phyloP scores from a whole-genome alignment of 257 asterid genomes.

The Coffea canephora region DNA sequence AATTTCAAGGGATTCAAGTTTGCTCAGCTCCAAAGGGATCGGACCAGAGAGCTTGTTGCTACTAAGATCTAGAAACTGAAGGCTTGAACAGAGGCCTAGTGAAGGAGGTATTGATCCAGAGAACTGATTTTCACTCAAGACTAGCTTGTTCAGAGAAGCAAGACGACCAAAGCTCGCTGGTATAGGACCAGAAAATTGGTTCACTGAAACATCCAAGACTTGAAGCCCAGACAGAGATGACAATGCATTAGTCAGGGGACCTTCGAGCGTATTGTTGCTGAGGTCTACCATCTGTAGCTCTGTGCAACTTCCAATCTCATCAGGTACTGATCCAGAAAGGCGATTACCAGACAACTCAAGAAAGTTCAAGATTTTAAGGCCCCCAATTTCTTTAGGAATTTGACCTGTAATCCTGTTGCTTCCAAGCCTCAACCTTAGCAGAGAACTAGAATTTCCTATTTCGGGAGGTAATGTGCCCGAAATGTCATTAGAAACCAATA shows the following conservation, averaged over 20 bases:
- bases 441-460: conserved; percentile 38
- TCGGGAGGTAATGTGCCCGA: conserved; percentile 40
- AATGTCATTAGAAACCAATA: conserved; percentile 42
- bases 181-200: conserved; percentile 36
- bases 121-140: conserved; percentile 31
- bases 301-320: conserved; percentile 37
- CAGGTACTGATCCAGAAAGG: conserved; percentile 40
- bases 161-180: conserved; percentile 39
- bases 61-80: conserved; percentile 47
- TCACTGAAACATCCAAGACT: conserved; percentile 40
- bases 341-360: conserved; percentile 44
- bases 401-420: conserved; percentile 37
- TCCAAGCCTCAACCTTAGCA: conserved; percentile 46
- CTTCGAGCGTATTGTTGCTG: conserved; percentile 36
- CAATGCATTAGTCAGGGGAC: conserved; percentile 32
- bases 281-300: conserved; percentile 44
- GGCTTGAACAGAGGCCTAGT: conserved; percentile 40
- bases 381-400: conserved; percentile 40
- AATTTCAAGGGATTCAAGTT: conserved; percentile 44
- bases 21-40: conserved; percentile 38
- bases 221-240: conserved; percentile 43
- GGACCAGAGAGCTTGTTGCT: conserved; percentile 35
- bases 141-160: conserved; percentile 40
- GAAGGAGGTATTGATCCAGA: conserved; percentile 46
- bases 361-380: conserved; percentile 37